Conservation (phyloP, 345 rosid species). For the Pistacia vera region DNA sequence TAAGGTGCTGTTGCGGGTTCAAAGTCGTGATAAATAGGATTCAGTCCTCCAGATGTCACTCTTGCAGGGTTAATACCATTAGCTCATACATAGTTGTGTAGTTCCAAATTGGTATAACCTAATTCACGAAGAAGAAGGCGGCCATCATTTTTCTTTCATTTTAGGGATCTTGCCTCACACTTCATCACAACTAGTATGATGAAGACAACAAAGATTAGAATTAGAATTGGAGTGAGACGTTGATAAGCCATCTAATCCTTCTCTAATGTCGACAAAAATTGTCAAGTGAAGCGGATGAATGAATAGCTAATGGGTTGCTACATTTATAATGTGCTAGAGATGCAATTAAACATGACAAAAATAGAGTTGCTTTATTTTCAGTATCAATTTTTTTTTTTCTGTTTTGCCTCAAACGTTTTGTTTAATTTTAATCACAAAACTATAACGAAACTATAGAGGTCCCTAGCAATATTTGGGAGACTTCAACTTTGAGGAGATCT, state of each 20-base stretch:
- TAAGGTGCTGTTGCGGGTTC: conserved; percentile 9
- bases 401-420: conserved; percentile 8
- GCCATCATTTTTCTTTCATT: neutral
- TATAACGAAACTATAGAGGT: neutral
- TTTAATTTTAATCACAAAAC: conserved; percentile 8
- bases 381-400: neutral
- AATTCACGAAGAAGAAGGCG: conserved; percentile 26
- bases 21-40: conserved; percentile 36
- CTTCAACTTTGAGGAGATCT: too few species aligned
- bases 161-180: conserved; percentile 18
- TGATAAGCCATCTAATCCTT: conserved; percentile 17
- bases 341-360: conserved; percentile 4
- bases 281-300: neutral
- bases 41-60: conserved; percentile 44
- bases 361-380: neutral
- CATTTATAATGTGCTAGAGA: conserved; percentile 22
- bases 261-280: too few species aligned
- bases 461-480: too few species aligned
- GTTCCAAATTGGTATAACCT: conserved; percentile 21
- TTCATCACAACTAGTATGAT: conserved; percentile 13
- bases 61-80: conserved; percentile 7
- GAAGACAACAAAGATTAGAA: conserved; percentile 8
- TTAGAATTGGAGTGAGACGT: neutral
- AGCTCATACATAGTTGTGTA: conserved; percentile 4
- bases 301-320: neutral